Percentiles rank a stretch among this genome's conserved stretches.
Evolutionary conservation across 805 yeast species (phyloP).

Genomic region (Kodamaea nitidulidarum): DNA sequence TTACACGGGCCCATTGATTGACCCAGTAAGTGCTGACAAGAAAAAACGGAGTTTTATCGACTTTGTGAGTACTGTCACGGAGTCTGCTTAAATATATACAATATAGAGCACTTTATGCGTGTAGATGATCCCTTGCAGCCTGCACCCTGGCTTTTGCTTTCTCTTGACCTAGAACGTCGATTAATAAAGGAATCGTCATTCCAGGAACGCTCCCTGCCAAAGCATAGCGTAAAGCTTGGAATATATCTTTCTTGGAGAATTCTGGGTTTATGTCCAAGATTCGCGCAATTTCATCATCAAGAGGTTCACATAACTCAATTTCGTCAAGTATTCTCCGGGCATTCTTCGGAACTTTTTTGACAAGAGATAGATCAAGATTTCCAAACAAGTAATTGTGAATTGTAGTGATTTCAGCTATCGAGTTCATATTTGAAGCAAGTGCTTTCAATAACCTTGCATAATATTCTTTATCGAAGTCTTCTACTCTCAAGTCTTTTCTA

Average conservation of each 20-base stretch:
- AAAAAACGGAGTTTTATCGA: conserved; percentile 28
- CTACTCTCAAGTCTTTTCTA: not conserved
- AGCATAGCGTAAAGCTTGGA: conserved; percentile 61
- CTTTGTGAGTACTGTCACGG: conserved; percentile 16
- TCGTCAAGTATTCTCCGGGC: conserved; percentile 16
- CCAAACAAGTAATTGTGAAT: conserved; percentile 49
- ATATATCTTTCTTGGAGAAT: conserved; percentile 40
- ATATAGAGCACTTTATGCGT: not conserved
- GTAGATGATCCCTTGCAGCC: not conserved
- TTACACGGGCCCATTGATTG: conserved; percentile 21
- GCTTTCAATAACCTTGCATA: conserved; percentile 37
- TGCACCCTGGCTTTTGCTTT: conserved; percentile 28
- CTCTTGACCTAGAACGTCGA: conserved; percentile 50
- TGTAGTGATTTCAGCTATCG: conserved; percentile 48
- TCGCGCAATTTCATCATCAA: conserved; percentile 13
- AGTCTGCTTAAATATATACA: not conserved
- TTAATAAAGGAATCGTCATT: conserved; percentile 53
- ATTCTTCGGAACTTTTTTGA: conserved; percentile 12
- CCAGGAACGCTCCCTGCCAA: conserved; percentile 71
- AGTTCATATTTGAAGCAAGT: conserved; percentile 49
- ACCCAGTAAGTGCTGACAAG: conserved; percentile 13
- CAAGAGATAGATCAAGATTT: conserved; percentile 28
- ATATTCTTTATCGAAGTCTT: conserved; percentile 24
- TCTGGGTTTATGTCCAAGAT: conserved; percentile 5
- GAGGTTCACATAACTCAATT: conserved; percentile 11